Evolutionary conservation across 2,329 filamentous ascomycete species (phyloP), one percentile per base, ranked within the genome.

Genomic region (Ceratocystis smalleyi): DNA sequence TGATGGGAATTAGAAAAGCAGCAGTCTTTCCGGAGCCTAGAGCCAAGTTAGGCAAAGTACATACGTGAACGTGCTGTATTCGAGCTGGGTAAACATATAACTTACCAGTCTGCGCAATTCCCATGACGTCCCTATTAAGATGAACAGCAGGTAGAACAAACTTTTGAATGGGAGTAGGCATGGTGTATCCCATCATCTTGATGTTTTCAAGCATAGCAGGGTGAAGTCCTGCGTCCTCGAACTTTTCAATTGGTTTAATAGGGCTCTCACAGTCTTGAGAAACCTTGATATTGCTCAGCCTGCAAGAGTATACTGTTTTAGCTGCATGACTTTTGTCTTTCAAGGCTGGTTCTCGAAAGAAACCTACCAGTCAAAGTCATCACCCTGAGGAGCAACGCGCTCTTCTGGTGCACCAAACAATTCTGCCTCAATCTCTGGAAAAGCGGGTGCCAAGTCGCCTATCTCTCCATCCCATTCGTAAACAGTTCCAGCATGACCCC

Each of bases 21-120:
- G 88, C 92, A 0, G 94, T 99, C 79, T 99, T 99, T 62, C 94
- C 94, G 30, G 92, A 97, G 22, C 94, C 92, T 96, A 60, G 4
- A 67, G n/a, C 12, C 30, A 10, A 47, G 51, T 30, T 27, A 68
- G 45, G 43, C 59, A 59, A 8, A 40, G 35, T 15, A 40, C 35
- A 40, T 15, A 5, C 3, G 15, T 40, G 4, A 15, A 40, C 12
- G 35, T 40, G 35, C 3, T 47, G 35, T 43, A 68, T 10, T 68
- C 10, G 45, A 30, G 59, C 12, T 15, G 1, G 10, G 5, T 8
- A 6, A 15, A 15, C 2, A 15, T 24, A 55, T 32, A 30, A 61
- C 7, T 74, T 77, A 95, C 92, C 92, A 59, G 94, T 99, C 75
- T 97, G 92, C 7, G 94, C 91, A 70, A 94, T 84, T 2, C 86